A percentile compares a stretch with the other conserved stretches of the same genome.
phyloP scores from a whole-genome alignment of 495 filamentous ascomycete genomes.

The Penicillium tannophilum region DNA sequence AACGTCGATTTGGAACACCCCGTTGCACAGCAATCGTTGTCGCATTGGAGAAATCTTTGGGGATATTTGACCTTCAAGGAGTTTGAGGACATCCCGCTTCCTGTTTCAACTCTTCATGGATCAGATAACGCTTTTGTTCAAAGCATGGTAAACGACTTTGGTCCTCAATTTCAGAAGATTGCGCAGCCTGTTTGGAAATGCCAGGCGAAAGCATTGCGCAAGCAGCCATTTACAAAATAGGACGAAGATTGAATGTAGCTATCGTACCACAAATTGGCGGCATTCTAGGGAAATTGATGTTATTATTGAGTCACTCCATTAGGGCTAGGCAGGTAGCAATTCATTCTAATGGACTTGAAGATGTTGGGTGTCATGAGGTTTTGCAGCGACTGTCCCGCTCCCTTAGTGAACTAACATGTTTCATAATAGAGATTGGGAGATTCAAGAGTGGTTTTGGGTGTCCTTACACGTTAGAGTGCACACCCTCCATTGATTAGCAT shows the following conservation, averaged over 20 bases:
- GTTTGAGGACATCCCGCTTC: background rate
- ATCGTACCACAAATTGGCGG: background rate
- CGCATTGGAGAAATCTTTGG: conserved; percentile 4
- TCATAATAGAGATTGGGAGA: too few relatives aligned
- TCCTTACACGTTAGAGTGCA: too few relatives aligned
- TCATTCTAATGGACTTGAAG: too few relatives aligned
- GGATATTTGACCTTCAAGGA: conserved; percentile 8
- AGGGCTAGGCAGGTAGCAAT: too few relatives aligned
- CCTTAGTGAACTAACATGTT: too few relatives aligned
- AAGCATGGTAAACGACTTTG: background rate
- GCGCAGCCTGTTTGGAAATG: conserved; percentile 1
- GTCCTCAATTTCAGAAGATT: background rate
- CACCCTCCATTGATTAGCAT: too few relatives aligned
- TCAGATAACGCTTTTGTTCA: background rate
- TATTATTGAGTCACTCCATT: too few relatives aligned
- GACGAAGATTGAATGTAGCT: background rate
- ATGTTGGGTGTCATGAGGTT: too few relatives aligned
- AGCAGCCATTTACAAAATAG: background rate
- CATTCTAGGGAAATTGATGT: background rate
- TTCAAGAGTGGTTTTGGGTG: too few relatives aligned
- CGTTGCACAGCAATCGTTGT: background rate
- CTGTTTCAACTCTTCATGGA: background rate
- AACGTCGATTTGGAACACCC: conserved; percentile 3
- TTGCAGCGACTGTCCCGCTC: too few relatives aligned
- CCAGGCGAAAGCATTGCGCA: conserved; percentile 9